These are phyloP conservation scores for Moricandia arvensis DNA, from an alignment of 345 rosid genomes.

Conservation along the genomic window DNA sequence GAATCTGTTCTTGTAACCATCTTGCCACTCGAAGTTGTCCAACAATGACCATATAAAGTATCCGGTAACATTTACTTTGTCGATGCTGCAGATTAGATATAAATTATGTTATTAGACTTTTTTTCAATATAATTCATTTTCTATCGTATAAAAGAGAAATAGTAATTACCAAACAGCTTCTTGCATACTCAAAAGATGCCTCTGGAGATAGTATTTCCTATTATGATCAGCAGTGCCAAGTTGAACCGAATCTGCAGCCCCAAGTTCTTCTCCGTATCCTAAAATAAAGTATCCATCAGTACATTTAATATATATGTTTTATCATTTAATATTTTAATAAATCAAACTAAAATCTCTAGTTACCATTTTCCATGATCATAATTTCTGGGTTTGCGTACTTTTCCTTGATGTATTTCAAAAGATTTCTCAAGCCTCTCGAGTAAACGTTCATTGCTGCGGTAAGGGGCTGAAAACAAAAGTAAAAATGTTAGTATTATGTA, in stretches of 20 bases:
- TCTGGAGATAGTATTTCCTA: not conserved
- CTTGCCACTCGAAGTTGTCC: constrained; percentile 25
- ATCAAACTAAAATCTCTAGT: not conserved
- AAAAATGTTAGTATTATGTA: not conserved
- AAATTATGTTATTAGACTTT: not conserved
- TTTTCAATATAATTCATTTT: not conserved
- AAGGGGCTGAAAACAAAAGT: constrained; percentile 16
- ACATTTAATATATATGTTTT: not conserved
- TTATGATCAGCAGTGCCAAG: not conserved
- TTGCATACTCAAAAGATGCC: constrained; percentile 3
- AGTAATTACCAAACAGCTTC: not conserved
- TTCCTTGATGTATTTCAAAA: constrained; percentile 9
- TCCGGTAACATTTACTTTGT: constrained; percentile 19
- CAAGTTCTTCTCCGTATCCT: constrained; percentile 1
- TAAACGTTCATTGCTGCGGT: not conserved
- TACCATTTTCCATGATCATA: constrained; percentile 13
- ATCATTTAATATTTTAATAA: not conserved
- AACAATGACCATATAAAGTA: constrained; percentile 20
- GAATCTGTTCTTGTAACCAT: constrained; percentile 17
- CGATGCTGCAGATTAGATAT: not conserved
- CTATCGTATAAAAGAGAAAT: not conserved
- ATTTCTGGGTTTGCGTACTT: not conserved
- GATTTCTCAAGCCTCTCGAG: not conserved
- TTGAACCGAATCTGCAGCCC: not conserved
- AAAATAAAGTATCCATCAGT: not conserved